phyloP scores from a whole-genome alignment of 2,329 filamentous ascomycete species.

The Fusarium sp. region DNA sequence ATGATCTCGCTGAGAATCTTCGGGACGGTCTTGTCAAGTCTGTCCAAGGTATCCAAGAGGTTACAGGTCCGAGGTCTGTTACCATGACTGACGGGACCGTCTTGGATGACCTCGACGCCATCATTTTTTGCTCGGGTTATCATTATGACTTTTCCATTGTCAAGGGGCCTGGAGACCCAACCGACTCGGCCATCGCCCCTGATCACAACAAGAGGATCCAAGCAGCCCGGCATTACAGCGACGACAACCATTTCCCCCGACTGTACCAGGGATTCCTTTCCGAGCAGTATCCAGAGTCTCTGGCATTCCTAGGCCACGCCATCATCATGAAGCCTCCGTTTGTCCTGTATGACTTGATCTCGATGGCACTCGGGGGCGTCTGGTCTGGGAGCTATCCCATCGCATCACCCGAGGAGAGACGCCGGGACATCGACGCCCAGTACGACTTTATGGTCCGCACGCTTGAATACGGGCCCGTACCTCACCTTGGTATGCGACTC shows the following conservation, averaged over 20 bases:
- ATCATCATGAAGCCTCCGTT: conserved; percentile 48
- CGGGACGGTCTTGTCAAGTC: conserved; percentile 47
- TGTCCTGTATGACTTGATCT: conserved; percentile 49
- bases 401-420: conserved; percentile 40
- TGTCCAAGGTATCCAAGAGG: conserved; percentile 48
- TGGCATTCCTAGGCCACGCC: conserved; percentile 50
- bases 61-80: conserved; percentile 50
- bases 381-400: conserved; percentile 49
- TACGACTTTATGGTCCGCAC: conserved; percentile 42
- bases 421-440: conserved; percentile 49
- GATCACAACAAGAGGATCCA: conserved; percentile 46
- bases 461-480: conserved; percentile 46
- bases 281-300: conserved; percentile 52
- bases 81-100: conserved; percentile 50
- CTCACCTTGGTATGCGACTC: conserved; percentile 46
- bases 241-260: conserved; percentile 46
- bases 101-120: conserved; percentile 53
- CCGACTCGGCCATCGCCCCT: conserved; percentile 45
- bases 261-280: conserved; percentile 52
- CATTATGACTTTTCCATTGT: conserved; percentile 50
- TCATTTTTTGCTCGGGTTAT: conserved; percentile 54
- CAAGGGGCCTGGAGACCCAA: conserved; percentile 49
- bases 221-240: conserved; percentile 38
- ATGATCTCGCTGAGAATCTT: conserved; percentile 50
- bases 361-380: conserved; percentile 51